Evolutionary conservation across 352 stramenopile species (phyloP).

Genomic region (Phytophthora colocasiae): DNA sequence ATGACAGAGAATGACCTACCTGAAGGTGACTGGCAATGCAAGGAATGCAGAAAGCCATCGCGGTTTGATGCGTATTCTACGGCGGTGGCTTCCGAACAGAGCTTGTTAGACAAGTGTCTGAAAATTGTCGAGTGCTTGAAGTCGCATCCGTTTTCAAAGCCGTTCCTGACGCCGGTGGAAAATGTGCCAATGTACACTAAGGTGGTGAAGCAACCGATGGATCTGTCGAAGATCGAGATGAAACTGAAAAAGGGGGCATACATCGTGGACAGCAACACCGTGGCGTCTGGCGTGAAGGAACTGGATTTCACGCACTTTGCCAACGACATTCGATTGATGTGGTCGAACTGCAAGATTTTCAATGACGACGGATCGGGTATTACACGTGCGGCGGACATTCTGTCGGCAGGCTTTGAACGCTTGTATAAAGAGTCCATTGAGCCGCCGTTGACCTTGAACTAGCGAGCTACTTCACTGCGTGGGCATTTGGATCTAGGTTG

Average conservation of each 20-base stretch:
- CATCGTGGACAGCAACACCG: constrained; percentile 45
- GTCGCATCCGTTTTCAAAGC: constrained; percentile 81
- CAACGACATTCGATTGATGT: constrained; percentile 82
- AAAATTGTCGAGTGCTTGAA: constrained; percentile 77
- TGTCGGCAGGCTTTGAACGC: constrained; percentile 70
- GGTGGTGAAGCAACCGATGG: constrained; percentile 87
- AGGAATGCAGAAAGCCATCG: constrained; percentile 77
- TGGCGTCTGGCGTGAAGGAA: constrained; percentile 41
- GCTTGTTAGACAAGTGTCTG: constrained; percentile 66
- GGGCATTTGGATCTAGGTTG: constrained; percentile 26
- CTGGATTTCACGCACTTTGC: constrained; percentile 65
- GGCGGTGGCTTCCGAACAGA: constrained; percentile 57
- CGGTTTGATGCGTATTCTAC: constrained; percentile 63
- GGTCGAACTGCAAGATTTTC: constrained; percentile 86
- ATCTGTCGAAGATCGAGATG: constrained; percentile 74
- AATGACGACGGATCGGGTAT: constrained; percentile 88
- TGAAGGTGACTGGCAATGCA: constrained; percentile 85
- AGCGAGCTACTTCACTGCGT: constrained; percentile 17
- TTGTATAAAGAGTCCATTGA: constrained; percentile 57
- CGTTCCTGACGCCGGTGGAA: constrained; percentile 77
- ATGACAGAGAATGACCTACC: constrained; percentile 78
- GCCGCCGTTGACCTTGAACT: constrained; percentile 30
- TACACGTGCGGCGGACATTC: constrained; percentile 69
- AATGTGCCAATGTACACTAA: constrained; percentile 76
- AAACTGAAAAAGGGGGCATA: constrained; percentile 75